Base-by-base conservation (phyloP, 176 grass and related monocot species). In the Aegilops bicornis region DNA sequence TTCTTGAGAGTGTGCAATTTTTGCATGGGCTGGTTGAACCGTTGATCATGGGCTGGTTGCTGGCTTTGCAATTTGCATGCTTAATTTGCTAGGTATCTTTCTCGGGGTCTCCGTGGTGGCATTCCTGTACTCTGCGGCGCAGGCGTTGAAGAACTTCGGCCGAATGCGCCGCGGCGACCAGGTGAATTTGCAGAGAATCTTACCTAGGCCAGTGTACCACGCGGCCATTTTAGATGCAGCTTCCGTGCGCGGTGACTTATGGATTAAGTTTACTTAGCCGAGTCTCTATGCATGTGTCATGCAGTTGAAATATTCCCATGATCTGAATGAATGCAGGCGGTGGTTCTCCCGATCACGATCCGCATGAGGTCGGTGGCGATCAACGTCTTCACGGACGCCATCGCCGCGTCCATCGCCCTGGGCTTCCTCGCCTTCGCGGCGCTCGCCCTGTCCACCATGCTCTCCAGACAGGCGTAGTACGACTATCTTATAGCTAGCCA, bases 301-400 rank as follows among this genome's bases (percentile, higher is more conserved):
- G 37, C 37, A 71, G 10, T 73, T 45, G 22, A 24, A 24, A 23
- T 12, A 31, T 52, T 7, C 48, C 50, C 50, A 3, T 8, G 7
- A 45, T 73, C 70, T 29, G 71, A 50, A 75, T 29, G 72, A 75
- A 75, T 82, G 69, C 75, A 93, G 54, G 90, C 95, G 11, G 91
- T 93, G 17, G 93, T 93, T 24, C 92, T 98, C 45, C 95, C 95
- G 11, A 91, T 98, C 72, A 98, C 95, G 10, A 78, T 93, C 73
- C 93, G 95, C 77, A 93, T 98, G 89, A 87, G 93, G 54, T 85
- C 83, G 10, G 93, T 86, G n/a, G 82, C 91, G 20, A 47, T 89
- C 47, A 98, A 98, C 77, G 79, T 77, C 54, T 95, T 98, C 79
- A 95, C 93, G 15, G 89, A 95, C 84, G 87, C 93, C 37, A 88